Percentiles rank a stretch among this genome's conserved stretches.
phyloP scores from a whole-genome alignment of 176 grass and related monocot species.

The Thinopyrum elongatum region DNA sequence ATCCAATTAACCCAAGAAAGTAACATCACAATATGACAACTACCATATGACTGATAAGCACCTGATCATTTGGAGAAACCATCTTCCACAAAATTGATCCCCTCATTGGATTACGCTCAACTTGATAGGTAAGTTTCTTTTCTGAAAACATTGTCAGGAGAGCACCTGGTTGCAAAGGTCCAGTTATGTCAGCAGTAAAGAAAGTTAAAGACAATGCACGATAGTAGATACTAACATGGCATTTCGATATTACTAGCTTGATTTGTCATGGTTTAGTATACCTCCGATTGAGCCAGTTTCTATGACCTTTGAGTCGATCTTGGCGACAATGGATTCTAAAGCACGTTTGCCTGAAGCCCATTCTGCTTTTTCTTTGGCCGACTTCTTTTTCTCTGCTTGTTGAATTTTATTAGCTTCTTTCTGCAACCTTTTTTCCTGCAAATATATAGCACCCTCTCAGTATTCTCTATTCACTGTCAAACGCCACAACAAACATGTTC shows the following conservation, averaged over 20 bases:
- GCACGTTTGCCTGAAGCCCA: slow-evolving; percentile 71
- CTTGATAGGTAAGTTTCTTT: slow-evolving; percentile 41
- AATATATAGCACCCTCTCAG: slow-evolving; percentile 12
- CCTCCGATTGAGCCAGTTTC: slow-evolving; percentile 69
- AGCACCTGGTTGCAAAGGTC: slow-evolving; percentile 36
- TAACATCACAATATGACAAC: neutral
- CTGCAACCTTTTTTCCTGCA: slow-evolving; percentile 57
- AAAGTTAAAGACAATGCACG: neutral
- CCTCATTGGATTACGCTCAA: slow-evolving; percentile 49
- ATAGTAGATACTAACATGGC: neutral
- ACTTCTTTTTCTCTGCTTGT: slow-evolving; percentile 48
- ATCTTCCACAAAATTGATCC: slow-evolving; percentile 85
- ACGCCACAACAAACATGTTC: neutral
- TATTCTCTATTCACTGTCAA: neutral
- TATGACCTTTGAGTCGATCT: slow-evolving; percentile 58
- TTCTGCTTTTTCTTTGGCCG: slow-evolving; percentile 58
- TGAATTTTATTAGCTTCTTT: slow-evolving; percentile 67
- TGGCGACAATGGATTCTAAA: slow-evolving; percentile 59
- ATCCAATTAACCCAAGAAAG: slow-evolving; percentile 2
- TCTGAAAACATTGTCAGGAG: slow-evolving; percentile 62
- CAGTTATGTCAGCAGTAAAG: neutral
- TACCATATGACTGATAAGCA: neutral
- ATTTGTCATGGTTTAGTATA: slow-evolving; percentile 16
- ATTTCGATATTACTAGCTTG: neutral
- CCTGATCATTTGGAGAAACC: slow-evolving; percentile 44